Evolutionary conservation across 2,329 filamentous ascomycete genomes (phyloP), one percentile per base, ranked within the genome.

Genomic region (Byssothecium circinans): DNA sequence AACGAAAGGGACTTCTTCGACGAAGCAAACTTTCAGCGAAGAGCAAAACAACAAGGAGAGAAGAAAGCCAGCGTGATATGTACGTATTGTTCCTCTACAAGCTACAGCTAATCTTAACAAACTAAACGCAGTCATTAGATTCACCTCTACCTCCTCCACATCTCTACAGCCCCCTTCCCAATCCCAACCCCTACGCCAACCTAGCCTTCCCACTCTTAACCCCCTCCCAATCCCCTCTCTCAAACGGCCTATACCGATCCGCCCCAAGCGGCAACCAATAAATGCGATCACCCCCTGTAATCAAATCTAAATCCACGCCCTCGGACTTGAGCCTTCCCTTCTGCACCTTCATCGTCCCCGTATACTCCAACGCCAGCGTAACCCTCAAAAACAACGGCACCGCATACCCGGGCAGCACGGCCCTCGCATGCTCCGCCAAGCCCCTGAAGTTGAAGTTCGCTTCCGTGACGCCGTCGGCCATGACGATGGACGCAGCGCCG

Each of bases 301-400:
- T 66, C n/a, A 62, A 60, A 1, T 71, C 67, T 2, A 70, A 59
- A 48, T 77, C 69, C n/a, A 77, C 64, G 0, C 75, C 75, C 47
- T 77, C 72, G 2, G 57, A 57, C 52, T 74, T 70, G 32, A 77
- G 53, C 20, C 64, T 66, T 2, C 70, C 69, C 45, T 78, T 77
- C 54, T 74, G 73, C 12, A 76, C 56, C 63, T 77, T 77, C 61
- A 76, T 55, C 7, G 74, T 77, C 3, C 70, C 74, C 12, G 74
- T 77, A 46, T 76, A 75, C 43, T 75, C 74, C 18, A 76, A 57
- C 39, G 62, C 61, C 29, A 58, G 54, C 4, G 67, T 72, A 0
- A 77, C 50, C 10, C 75, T 57, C 14, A 78, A 17, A 46, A 77
- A 78, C 0, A 76, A 41, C 1, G 75, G 75, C 4, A 77, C 72